Base-by-base conservation (phyloP, 257 asterid genomes). In the Nyctanthes arbortristis region DNA sequence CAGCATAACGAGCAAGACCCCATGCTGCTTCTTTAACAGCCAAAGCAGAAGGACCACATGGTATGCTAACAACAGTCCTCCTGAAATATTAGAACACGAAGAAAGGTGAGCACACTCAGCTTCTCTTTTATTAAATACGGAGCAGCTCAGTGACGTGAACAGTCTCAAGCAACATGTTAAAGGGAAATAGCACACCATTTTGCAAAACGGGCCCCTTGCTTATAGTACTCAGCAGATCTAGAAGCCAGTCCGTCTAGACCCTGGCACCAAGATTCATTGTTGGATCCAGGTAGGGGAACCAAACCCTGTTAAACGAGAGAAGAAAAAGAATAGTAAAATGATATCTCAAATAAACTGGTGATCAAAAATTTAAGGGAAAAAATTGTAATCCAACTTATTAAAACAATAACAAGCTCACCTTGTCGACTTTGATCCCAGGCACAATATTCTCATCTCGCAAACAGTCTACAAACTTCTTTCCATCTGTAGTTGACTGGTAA, bases 11-110 rank as follows among this genome's bases (percentile, higher is more conserved):
- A 75, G 97, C 96, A 65, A 92, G 95, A 68, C 97, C 96, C 96
- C 97, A 92, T 64, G 97, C 96, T 43, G 96, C 96, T 83, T 92
- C n/a, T n/a, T n/a, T n/a, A n/a, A n/a, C n/a, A n/a, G n/a, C n/a
- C n/a, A n/a, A n/a, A n/a, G n/a, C n/a, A 76, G 97, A 92, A 78
- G 97, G 97, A 66, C 97, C 97, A 18, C 90, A 87, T 20, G 97
- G 96, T 45, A 92, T 83, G 86, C 97, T 92, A 35, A 89, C 96
- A 73, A 92, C 96, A 22, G 97, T 89, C 79, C 97, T 84, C 97
- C 96, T 92, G 78, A 54, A 66, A 67, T 62, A 55, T 30, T 67
- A 25, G 35, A 27, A 45, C 13, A 47, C 32, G 69, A 73, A 63
- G 40, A 8, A 36, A 39, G 68, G 52, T 72, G 35, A 73, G 61